Evolutionary conservation across 495 filamentous ascomycete genomes (phyloP).

Genomic region (Hyaloscypha finlandica): DNA sequence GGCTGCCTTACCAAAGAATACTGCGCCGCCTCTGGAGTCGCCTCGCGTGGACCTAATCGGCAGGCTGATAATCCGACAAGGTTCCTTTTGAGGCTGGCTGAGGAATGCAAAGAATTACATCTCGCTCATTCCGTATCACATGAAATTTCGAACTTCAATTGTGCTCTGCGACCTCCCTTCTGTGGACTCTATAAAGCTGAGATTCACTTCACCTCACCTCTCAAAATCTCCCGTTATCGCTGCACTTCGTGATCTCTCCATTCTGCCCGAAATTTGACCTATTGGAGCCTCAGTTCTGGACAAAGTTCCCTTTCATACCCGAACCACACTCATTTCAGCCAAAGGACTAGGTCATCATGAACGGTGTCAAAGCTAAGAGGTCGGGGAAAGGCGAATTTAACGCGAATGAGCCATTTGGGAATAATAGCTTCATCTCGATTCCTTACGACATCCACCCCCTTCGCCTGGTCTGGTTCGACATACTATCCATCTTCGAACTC

Average conservation of each 20-base stretch:
- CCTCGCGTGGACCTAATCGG: neutral
- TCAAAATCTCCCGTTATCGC: neutral
- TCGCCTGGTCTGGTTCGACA: constrained; percentile 37
- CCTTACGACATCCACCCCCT: constrained; percentile 21
- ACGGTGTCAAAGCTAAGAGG: neutral
- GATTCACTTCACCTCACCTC: neutral
- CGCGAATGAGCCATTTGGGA: constrained; percentile 21
- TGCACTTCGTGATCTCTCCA: neutral
- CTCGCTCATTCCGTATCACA: neutral
- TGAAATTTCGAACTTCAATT: neutral
- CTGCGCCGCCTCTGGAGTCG: neutral
- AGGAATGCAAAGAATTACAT: neutral
- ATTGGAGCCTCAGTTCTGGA: neutral
- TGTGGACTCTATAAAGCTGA: neutral
- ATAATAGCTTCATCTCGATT: constrained; percentile 21
- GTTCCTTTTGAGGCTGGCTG: neutral
- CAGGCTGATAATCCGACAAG: neutral
- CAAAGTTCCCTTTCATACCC: neutral
- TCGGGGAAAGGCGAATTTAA: constrained; percentile 15
- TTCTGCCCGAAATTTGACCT: neutral
- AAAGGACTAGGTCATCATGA: neutral
- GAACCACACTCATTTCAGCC: neutral
- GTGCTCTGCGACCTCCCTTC: neutral
- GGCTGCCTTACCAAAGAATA: neutral
- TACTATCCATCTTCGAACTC: constrained; percentile 52